Percentiles rank a stretch among this genome's conserved stretches.
phyloP scores from a whole-genome alignment of 352 stramenopile genomes.

The Phytopythium sindhum region DNA sequence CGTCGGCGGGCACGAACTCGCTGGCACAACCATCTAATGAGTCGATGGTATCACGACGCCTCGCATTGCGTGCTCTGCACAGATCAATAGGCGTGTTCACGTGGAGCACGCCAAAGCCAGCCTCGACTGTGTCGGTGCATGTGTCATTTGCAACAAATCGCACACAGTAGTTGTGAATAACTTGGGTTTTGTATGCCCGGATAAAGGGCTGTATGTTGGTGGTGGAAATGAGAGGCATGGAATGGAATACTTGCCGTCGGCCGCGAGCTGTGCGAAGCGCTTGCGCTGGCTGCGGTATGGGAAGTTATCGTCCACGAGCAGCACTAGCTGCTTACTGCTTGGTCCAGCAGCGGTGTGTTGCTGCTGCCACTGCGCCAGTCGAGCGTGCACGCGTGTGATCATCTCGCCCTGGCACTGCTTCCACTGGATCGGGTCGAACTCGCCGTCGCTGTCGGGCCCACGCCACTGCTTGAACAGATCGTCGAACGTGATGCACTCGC shows the following conservation, averaged over 20 bases:
- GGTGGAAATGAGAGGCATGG: too few relatives aligned
- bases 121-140: slow-evolving; percentile 23
- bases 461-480: slow-evolving; percentile 38
- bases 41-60: slow-evolving; percentile 8
- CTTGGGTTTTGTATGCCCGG: not conserved
- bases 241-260: slow-evolving; percentile 23
- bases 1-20: slow-evolving; percentile 31
- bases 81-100: slow-evolving; percentile 21
- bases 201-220: too few relatives aligned
- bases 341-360: not conserved
- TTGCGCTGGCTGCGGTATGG: slow-evolving; percentile 67
- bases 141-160: not conserved
- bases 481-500: slow-evolving; percentile 55
- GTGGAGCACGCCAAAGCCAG: slow-evolving; percentile 45
- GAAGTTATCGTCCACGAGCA: slow-evolving; percentile 76
- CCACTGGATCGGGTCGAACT: slow-evolving; percentile 52
- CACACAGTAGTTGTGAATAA: not conserved
- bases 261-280: slow-evolving; percentile 53
- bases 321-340: slow-evolving; percentile 19
- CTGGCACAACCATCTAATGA: not conserved
- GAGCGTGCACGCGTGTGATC: slow-evolving; percentile 19
- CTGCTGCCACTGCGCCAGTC: slow-evolving; percentile 10
- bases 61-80: slow-evolving; percentile 42
- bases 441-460: not conserved
- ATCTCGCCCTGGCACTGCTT: slow-evolving; percentile 53